These are phyloP conservation scores for Suhomyces faveliae DNA, from an alignment of 805 yeast genomes.

Conservation along the genomic window DNA sequence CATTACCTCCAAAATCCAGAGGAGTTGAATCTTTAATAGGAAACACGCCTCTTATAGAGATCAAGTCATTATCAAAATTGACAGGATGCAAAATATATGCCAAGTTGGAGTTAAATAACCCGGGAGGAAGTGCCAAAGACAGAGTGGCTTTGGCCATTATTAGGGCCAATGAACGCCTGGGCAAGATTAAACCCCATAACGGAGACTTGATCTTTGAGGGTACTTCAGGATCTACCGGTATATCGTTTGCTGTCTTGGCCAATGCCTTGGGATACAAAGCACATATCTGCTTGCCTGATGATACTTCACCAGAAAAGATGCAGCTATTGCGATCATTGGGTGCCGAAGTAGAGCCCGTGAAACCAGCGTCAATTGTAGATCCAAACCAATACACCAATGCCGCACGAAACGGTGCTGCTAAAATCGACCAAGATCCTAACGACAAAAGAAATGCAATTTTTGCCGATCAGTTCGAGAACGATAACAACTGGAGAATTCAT, in stretches of 20 bases:
- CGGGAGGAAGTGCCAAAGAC: slow-evolving; percentile 96
- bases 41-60: slow-evolving; percentile 78
- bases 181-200: slow-evolving; percentile 52
- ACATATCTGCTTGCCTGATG: slow-evolving; percentile 93
- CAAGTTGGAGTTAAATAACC: slow-evolving; percentile 80
- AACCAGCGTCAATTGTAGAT: slow-evolving; percentile 94
- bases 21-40: slow-evolving; percentile 84
- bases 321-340: slow-evolving; percentile 71
- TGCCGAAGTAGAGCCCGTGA: slow-evolving; percentile 79
- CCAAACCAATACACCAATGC: slow-evolving; percentile 89
- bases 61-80: slow-evolving; percentile 63
- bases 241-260: slow-evolving; percentile 87
- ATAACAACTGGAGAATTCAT: slow-evolving; percentile 84
- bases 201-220: slow-evolving; percentile 89
- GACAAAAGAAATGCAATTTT: slow-evolving; percentile 62
- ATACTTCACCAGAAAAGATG: slow-evolving; percentile 82
- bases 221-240: slow-evolving; percentile 96
- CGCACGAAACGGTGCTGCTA: slow-evolving; percentile 68
- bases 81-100: slow-evolving; percentile 87
- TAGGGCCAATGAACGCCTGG: slow-evolving; percentile 59
- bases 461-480: slow-evolving; percentile 96
- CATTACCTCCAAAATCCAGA: slow-evolving; percentile 30
- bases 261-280: slow-evolving; percentile 85
- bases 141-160: slow-evolving; percentile 88
- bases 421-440: slow-evolving; percentile 38